Evolutionary conservation across 495 filamentous ascomycete species (phyloP).

Genomic region (Hypoxylon cercidicola): DNA sequence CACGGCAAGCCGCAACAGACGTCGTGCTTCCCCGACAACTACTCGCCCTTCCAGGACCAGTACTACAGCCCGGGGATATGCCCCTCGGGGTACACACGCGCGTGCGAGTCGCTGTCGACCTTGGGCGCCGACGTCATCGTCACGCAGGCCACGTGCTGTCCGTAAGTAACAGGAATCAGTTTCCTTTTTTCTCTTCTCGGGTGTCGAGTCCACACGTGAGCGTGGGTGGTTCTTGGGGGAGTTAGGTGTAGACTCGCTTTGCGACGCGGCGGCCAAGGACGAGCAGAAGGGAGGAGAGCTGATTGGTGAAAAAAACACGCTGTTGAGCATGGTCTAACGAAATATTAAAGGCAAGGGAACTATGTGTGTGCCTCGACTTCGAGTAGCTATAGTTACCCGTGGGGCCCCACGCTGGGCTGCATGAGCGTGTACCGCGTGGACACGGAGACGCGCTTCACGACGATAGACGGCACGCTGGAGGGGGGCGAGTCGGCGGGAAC

Average conservation of each 20-base stretch:
- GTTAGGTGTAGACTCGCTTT: too few species aligned
- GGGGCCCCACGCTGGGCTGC: slow-evolving; percentile 28
- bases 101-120: slow-evolving; percentile 29
- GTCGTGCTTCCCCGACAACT: slow-evolving; percentile 35
- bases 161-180: slow-evolving; percentile 28
- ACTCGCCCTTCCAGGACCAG: slow-evolving; percentile 29
- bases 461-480: slow-evolving; percentile 22
- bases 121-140: slow-evolving; percentile 2
- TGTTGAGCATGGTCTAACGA: slow-evolving; percentile 10
- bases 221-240: too few species aligned
- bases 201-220: neutral
- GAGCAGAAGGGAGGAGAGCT: too few species aligned
- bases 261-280: too few species aligned
- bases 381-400: slow-evolving; percentile 31
- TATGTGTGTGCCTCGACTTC: slow-evolving; percentile 31
- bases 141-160: slow-evolving; percentile 46
- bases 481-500: slow-evolving; percentile 25
- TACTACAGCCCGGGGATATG: slow-evolving; percentile 45
- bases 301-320: too few species aligned
- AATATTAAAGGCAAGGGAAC: slow-evolving; percentile 20
- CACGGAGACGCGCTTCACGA: slow-evolving; percentile 30
- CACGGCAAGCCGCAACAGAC: slow-evolving; percentile 27
- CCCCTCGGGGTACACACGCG: slow-evolving; percentile 38
- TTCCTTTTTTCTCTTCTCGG: neutral
- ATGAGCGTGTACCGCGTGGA: slow-evolving; percentile 28